Conservation (phyloP, 1,284 basidiomycete genomes). For the Macrocybe sp. region DNA sequence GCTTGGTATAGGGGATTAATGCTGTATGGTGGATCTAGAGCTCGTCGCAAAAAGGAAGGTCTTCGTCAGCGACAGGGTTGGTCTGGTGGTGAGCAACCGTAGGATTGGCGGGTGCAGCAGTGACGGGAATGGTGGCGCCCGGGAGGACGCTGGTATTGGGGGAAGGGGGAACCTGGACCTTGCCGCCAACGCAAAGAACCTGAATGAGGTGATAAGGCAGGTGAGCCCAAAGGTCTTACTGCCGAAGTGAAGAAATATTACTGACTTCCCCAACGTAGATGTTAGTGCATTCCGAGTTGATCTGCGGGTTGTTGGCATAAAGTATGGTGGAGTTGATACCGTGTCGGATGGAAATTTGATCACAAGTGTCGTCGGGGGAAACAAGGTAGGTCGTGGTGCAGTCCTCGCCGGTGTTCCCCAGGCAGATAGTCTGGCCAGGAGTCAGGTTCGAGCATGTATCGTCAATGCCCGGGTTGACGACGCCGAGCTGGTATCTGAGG, state of each 20-base stretch:
- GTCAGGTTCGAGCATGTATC: conserved; percentile 51
- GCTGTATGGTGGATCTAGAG: conserved; percentile 19
- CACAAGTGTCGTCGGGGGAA: conserved; percentile 44
- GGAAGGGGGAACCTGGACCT: conserved; percentile 34
- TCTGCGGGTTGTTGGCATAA: conserved; percentile 63
- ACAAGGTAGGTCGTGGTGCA: conserved; percentile 48
- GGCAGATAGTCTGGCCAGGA: conserved; percentile 43
- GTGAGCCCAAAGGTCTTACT: neutral
- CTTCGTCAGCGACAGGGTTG: conserved; percentile 34
- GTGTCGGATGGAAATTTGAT: conserved; percentile 29
- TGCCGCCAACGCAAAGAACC: conserved; percentile 46
- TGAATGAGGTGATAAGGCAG: conserved; percentile 17
- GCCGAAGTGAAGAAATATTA: conserved; percentile 9
- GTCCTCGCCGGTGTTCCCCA: conserved; percentile 43
- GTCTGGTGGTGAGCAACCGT: conserved; percentile 15
- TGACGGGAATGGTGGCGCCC: conserved; percentile 24
- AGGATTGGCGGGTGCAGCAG: conserved; percentile 19
- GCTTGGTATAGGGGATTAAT: neutral
- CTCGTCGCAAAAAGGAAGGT: conserved; percentile 60
- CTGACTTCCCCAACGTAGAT: conserved; percentile 65
- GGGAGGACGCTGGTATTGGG: conserved; percentile 33
- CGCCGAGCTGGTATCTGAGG: conserved; percentile 64
- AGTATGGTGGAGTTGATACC: conserved; percentile 49
- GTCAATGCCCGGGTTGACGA: conserved; percentile 53
- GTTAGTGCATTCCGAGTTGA: conserved; percentile 52